Conservation (phyloP, 257 asterid genomes). For the Euphrasia confusa region DNA sequence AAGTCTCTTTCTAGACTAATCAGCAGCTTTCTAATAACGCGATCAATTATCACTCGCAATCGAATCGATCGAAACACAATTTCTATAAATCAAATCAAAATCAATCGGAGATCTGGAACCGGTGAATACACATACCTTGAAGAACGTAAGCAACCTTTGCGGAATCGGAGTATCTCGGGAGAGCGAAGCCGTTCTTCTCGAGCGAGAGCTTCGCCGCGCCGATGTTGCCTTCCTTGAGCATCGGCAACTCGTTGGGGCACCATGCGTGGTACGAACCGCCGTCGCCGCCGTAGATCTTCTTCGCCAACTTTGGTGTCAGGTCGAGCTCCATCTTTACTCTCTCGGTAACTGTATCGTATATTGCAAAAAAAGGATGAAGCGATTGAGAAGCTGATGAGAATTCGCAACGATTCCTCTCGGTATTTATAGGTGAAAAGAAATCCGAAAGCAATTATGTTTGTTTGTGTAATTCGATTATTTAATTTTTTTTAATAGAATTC, state of each 20-base stretch:
- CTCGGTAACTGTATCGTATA: not conserved
- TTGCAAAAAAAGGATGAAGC: too few species aligned
- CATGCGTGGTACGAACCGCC: conserved; percentile 75
- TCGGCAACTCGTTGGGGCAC: conserved; percentile 64
- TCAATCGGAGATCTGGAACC: conserved; percentile 4
- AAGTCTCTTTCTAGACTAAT: too few species aligned
- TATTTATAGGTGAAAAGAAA: too few species aligned
- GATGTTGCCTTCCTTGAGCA: conserved; percentile 5
- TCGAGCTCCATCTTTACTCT: conserved; percentile 42
- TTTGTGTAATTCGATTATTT: too few species aligned
- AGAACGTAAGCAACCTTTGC: conserved; percentile 56
- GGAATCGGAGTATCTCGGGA: conserved; percentile 54
- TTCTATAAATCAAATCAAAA: not conserved
- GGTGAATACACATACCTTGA: conserved; percentile 34
- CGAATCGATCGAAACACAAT: not conserved
- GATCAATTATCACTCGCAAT: not conserved
- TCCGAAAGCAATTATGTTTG: too few species aligned
- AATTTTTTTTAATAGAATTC: too few species aligned
- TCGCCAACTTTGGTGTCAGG: conserved; percentile 45
- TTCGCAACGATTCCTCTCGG: too few species aligned
- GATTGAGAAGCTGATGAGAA: conserved; percentile 1
- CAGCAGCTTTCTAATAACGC: not conserved
- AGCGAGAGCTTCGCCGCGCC: conserved; percentile 17
- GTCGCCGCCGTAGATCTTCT: conserved; percentile 57
- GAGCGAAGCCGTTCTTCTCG: conserved; percentile 39